Evolutionary conservation across 2,329 filamentous ascomycete genomes (phyloP), one percentile per base, ranked within the genome.

Genomic region (Botrytis medusae): DNA sequence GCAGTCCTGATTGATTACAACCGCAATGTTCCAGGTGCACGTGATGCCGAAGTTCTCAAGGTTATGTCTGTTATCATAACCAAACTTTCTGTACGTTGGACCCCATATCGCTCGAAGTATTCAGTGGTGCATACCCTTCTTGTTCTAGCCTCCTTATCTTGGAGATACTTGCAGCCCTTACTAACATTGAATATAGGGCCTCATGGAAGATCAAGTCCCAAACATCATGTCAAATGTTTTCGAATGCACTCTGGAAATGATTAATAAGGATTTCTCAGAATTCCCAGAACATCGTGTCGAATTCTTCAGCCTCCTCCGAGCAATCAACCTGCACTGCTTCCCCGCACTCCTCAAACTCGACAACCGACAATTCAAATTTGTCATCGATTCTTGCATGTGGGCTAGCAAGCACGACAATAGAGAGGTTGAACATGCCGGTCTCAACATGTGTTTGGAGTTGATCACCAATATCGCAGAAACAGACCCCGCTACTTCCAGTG

Each of bases 351-450:
- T 99, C 77, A 97, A 97, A 83, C 90, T 99, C 48, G 95, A 99
- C 81, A 95, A 93, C 80, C 91, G 94, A 74, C 96, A 98, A 81
- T 99, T 99, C 90, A 99, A 99, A 85, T 97, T 98, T 81, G 95
- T 99, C 79, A 98, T 99, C 77, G 96, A 99, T 83, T 97, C 95
- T 51, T 99, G 97, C 87, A 94, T 98, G 88, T 99, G 96, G 97
- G 96, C 97, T n/a, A 98, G 95, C 86, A 99, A 99, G 86, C 96
- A 99, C 83, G 96, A 99, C 85, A 99, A 99, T 84, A 93, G 96
- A 74, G 94, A 98, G 81, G 96, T 99, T 44, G 96, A 99, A 84
- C 94, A 93, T 77, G 97, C 96, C 57, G 96, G 96, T 74, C 89
- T 99, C 75, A 96, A 95, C 83, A 99, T 99, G 96, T 98, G 95